These are phyloP conservation scores for Fusarium udum DNA, from an alignment of 2,329 filamentous ascomycete species.

Conservation along the genomic window DNA sequence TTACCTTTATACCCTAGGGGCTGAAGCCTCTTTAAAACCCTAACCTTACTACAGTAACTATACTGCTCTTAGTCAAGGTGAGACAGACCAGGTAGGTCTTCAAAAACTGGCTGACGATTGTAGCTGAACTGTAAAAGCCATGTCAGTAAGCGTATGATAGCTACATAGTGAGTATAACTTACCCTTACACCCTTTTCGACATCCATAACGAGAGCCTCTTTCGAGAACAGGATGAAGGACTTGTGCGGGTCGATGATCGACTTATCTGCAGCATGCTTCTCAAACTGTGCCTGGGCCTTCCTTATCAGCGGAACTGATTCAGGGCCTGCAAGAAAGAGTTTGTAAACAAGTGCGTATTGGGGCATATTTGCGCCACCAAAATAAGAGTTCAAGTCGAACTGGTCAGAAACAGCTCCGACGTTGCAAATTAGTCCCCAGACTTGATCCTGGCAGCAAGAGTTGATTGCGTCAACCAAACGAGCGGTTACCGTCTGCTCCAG, in stretches of 20 bases:
- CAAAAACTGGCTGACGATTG: neutral
- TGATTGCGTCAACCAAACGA: neutral
- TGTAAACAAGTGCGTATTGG: neutral
- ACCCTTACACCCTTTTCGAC: neutral
- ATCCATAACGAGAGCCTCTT: neutral
- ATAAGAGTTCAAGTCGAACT: neutral
- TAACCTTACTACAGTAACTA: no score
- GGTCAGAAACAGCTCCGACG: neutral
- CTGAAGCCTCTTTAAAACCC: no score
- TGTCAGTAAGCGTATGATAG: neutral
- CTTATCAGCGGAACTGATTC: neutral
- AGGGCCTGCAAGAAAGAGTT: neutral
- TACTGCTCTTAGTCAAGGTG: neutral
- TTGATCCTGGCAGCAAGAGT: neutral
- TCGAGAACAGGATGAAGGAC: neutral
- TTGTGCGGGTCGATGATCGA: neutral
- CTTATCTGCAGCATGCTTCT: neutral
- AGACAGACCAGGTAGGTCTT: neutral
- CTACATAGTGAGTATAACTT: fast-evolving
- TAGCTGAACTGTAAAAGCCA: neutral
- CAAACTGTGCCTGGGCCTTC: neutral
- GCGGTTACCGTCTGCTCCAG: neutral
- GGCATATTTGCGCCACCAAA: neutral
- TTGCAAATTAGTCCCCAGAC: neutral
- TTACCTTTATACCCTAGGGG: no score